Percentiles rank a stretch among this genome's conserved stretches.
Evolutionary conservation across 2,329 filamentous ascomycete genomes (phyloP).

Genomic region (Sporothrix euskadiensis): DNA sequence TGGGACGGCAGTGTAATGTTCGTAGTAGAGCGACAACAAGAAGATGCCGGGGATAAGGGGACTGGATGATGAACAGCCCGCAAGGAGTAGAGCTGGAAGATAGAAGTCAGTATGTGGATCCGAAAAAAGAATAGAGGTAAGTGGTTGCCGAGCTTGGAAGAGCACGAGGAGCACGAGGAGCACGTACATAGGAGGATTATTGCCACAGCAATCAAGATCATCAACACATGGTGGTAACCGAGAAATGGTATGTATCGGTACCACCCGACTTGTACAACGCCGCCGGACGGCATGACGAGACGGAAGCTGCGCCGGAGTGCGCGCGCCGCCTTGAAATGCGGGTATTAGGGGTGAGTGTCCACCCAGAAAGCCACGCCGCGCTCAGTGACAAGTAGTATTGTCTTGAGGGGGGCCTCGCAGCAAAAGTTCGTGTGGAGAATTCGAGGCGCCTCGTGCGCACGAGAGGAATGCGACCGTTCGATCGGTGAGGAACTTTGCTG

Average conservation of each 20-base stretch:
- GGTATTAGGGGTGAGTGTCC: conserved; percentile 21
- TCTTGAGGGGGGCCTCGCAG: neutral
- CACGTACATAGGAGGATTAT: conserved; percentile 90
- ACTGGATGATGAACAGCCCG: conserved; percentile 95
- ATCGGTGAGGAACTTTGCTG: neutral
- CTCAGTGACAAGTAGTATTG: conserved; percentile 5
- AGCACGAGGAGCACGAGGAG: neutral
- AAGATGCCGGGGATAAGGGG: conserved; percentile 95
- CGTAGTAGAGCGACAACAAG: conserved; percentile 96
- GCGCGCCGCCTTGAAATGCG: conserved; percentile 24
- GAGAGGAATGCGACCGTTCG: conserved; percentile 21
- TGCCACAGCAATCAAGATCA: conserved; percentile 91
- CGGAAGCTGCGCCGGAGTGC: conserved; percentile 18
- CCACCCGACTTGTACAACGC: conserved; percentile 50
- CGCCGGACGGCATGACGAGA: conserved; percentile 38
- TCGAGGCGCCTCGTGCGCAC: neutral
- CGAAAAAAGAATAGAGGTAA: neutral
- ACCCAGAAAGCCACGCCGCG: conserved; percentile 15
- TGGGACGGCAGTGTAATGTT: conserved; percentile 78
- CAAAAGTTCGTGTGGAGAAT: neutral
- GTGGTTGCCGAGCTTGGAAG: neutral
- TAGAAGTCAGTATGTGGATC: conserved; percentile 14
- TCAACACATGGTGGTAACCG: conserved; percentile 83
- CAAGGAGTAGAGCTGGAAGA: conserved; percentile 75
- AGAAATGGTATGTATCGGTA: conserved; percentile 65